Evolutionary conservation across 2,329 filamentous ascomycete species (phyloP).

Genomic region (Colletotrichum tanaceti): DNA sequence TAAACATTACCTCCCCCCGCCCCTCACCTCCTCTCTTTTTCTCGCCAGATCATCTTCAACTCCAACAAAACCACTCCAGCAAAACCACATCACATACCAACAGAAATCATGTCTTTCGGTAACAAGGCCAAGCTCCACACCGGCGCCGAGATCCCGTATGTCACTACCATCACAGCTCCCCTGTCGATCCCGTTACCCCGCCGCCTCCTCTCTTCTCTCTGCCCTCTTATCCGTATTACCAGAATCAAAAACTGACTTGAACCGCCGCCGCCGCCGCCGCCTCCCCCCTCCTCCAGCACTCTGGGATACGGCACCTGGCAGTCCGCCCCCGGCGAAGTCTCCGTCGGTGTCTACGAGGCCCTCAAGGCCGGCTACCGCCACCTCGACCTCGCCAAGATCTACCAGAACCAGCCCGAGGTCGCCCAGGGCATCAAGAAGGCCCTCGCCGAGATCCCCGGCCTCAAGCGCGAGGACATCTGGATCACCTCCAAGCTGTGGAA

Average conservation of each 20-base stretch:
- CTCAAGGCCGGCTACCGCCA: slow-evolving; percentile 73
- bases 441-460: slow-evolving; percentile 59
- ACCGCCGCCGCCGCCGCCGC: too few relatives aligned
- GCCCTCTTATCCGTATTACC: slow-evolving; percentile 62
- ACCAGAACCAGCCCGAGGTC: slow-evolving; percentile 73
- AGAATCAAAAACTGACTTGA: slow-evolving; percentile 52
- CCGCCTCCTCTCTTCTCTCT: slow-evolving; percentile 45
- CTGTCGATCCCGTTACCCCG: slow-evolving; percentile 26
- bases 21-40: neutral
- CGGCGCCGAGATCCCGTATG: slow-evolving; percentile 71
- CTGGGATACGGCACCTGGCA: slow-evolving; percentile 70
- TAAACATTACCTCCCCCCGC: neutral
- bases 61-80: neutral
- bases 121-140: slow-evolving; percentile 69
- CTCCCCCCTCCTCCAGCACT: slow-evolving; percentile 26
- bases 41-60: neutral
- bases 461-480: slow-evolving; percentile 69
- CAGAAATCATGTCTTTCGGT: slow-evolving; percentile 64
- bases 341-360: slow-evolving; percentile 72
- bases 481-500: slow-evolving; percentile 76
- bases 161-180: neutral
- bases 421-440: slow-evolving; percentile 65
- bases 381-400: slow-evolving; percentile 65
- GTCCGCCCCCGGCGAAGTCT: slow-evolving; percentile 72
- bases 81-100: neutral